These are phyloP conservation scores for Citrullus mucosospermus DNA, from an alignment of 306 rosid genomes.

Conservation along the genomic window DNA sequence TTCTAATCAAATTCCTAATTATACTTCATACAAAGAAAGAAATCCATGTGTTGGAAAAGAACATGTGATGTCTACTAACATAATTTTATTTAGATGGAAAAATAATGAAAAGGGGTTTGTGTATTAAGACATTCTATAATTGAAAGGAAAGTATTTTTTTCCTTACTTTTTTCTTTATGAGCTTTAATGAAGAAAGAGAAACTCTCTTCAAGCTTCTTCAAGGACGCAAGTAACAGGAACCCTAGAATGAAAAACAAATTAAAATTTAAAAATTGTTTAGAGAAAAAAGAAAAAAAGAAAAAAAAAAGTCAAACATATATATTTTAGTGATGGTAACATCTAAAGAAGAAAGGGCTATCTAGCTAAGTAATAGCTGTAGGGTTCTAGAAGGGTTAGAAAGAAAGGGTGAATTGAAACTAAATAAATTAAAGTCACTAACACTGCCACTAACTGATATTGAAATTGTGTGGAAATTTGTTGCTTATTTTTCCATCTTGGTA, in stretches of 20 bases:
- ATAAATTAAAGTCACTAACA: background rate
- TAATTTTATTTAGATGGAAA: background rate
- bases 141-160: background rate
- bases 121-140: background rate
- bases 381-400: background rate
- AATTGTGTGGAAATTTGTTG: background rate
- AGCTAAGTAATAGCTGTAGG: conserved; percentile 7
- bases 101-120: conserved; percentile 5
- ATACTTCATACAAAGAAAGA: background rate
- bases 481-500: conserved; percentile 5
- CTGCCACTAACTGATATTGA: background rate
- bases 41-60: background rate
- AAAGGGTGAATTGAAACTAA: background rate
- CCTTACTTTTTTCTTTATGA: background rate
- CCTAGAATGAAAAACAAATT: background rate
- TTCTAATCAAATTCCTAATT: background rate
- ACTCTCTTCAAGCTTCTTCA: background rate
- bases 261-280: too few species aligned
- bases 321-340: conserved; percentile 5
- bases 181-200: background rate
- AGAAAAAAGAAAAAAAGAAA: too few species aligned
- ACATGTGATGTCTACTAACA: conserved; percentile 2
- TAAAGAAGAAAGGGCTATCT: background rate
- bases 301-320: background rate
- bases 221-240: background rate